These are phyloP conservation scores for Isabelozyma gotoi DNA, from an alignment of 805 yeast genomes.

Conservation along the genomic window DNA sequence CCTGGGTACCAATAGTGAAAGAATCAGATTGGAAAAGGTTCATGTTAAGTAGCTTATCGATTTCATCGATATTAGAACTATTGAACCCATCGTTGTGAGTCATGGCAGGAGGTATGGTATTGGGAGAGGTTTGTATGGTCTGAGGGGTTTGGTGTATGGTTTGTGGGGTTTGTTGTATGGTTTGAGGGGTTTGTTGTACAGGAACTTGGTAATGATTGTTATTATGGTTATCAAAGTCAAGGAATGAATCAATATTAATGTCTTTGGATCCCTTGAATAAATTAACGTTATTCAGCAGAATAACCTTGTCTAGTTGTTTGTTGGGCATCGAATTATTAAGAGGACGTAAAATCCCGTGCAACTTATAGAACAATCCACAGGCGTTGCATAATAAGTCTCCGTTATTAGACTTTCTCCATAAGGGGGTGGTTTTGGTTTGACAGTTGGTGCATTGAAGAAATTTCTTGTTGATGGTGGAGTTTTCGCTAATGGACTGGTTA, in stretches of 20 bases:
- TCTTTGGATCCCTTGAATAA: slow-evolving; percentile 18
- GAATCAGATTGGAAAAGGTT: slow-evolving; percentile 37
- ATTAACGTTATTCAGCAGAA: slow-evolving; percentile 23
- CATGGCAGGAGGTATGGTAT: neutral
- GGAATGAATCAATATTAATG: slow-evolving; percentile 14
- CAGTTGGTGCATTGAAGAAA: slow-evolving; percentile 41
- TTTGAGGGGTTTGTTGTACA: neutral
- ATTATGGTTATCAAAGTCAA: slow-evolving; percentile 8
- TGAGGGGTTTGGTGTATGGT: neutral
- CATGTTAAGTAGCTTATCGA: slow-evolving; percentile 39
- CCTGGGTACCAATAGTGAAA: slow-evolving; percentile 20
- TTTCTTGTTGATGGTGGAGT: slow-evolving; percentile 15
- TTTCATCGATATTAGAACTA: slow-evolving; percentile 36
- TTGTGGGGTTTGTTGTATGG: neutral
- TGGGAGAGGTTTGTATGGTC: neutral
- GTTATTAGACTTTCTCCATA: slow-evolving; percentile 42
- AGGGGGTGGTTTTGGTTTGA: slow-evolving; percentile 43
- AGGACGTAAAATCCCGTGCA: slow-evolving; percentile 46
- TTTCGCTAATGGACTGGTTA: neutral
- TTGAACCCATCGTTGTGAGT: neutral
- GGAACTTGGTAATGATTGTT: neutral
- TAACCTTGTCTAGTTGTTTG: slow-evolving; percentile 13
- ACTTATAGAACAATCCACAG: slow-evolving; percentile 44
- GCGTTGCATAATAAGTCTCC: slow-evolving; percentile 47
- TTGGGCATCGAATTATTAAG: slow-evolving; percentile 17